These are phyloP conservation scores for Murraya paniculata DNA, from an alignment of 345 rosid genomes.

Conservation along the genomic window DNA sequence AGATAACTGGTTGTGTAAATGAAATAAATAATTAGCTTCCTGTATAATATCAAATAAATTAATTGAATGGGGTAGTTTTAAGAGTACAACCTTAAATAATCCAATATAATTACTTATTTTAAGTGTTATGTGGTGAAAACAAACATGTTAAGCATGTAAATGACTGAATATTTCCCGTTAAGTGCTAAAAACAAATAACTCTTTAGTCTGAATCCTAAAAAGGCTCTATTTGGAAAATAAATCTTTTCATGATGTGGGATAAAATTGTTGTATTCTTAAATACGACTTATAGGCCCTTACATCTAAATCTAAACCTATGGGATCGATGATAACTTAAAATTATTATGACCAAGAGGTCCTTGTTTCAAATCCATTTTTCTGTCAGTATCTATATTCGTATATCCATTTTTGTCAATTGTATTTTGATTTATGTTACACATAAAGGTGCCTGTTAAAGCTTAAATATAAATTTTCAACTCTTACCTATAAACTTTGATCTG, in stretches of 20 bases:
- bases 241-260: background rate
- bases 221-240: background rate
- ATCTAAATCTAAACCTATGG: background rate
- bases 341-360: background rate
- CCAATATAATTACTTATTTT: too few relatives aligned
- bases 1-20: too few relatives aligned
- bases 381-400: background rate
- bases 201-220: background rate
- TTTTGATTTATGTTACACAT: background rate
- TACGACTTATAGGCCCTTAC: background rate
- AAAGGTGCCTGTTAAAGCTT: background rate
- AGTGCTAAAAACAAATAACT: background rate
- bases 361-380: background rate
- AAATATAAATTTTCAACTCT: background rate
- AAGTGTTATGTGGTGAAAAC: background rate
- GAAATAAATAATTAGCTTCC: too few relatives aligned
- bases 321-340: background rate
- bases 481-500: background rate
- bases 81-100: too few relatives aligned
- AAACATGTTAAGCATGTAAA: background rate
- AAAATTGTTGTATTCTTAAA: background rate
- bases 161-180: background rate
- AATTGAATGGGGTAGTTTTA: too few relatives aligned
- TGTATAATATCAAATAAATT: too few relatives aligned
- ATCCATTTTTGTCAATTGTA: background rate